Base-by-base conservation (phyloP, 1,139 yeast genomes). In the Pichia sp. region DNA sequence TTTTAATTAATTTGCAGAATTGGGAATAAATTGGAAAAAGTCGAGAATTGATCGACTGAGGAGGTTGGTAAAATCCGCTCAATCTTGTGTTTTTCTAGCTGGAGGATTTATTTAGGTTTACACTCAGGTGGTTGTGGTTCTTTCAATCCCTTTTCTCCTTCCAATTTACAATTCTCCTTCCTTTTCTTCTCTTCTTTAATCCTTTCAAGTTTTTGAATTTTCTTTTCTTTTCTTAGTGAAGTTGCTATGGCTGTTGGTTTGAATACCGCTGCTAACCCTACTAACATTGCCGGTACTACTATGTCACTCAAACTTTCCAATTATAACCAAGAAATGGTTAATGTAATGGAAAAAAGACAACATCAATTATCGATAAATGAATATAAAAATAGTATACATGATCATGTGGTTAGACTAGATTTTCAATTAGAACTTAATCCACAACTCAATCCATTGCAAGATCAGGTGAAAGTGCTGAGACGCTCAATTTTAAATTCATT, bases 401-500 rank as follows among this genome's bases (percentile, higher is more conserved):
- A 43, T 35, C 57, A 56, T 43, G 36, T 57, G 3, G 48, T 50
- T 33, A 48, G 52, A 23, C 44, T 56, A 16, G 62, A 59, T 42
- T 37, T 42, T 11, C 49, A 51, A 31, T 41, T 50, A 11, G 57
- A 54, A 44, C 50, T 49, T 38, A 43, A 45, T 6, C 49, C 55
- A 3, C 44, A 43, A 33, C 49, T 52, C 11, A 46, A 46, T 32
- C 57, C 58, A 2, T 27, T 52, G 9, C 51, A 49, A 33, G 48
- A 49, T 32, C 52, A 41, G 44, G 51, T 58, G 9, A 40, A 43
- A 32, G 37, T 42, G 8, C 40, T 49, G 29, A 51, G 63, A 48
- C 43, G 46, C 23, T 49, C 52, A 1, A 64, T 76, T 44, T 62
- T 77, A 41, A 79, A 75, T 57, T 74, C 75, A 47, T 60, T 77